Evolutionary conservation across 768 basidiomycete genomes (phyloP), one percentile per base, ranked within the genome.

Genomic region (Lentinula raphanica): DNA sequence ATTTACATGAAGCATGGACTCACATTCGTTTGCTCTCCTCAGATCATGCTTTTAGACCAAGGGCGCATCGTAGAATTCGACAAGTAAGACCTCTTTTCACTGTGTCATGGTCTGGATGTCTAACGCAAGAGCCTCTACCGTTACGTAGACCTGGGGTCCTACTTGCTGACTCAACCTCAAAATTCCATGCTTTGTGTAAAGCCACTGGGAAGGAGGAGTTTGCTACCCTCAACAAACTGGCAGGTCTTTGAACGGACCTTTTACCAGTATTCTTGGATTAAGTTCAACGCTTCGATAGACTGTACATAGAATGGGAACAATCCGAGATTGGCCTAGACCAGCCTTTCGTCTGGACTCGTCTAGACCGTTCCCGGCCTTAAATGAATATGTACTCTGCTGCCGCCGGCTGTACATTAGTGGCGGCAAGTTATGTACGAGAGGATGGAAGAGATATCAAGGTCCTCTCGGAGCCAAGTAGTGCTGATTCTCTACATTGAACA

Each of bases 1-100:
- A 13, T 19, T 40, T 38, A 32, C 15, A 25, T 29, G 5, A 8
- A 3, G 28, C 27, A 17, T 38, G 32, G 12, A 7, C 48, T 51
- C 21, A 21, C 2, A 50, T 25, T 35, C 50, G 54, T 32, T 13
- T 23, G n/a, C n/a, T n/a, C n/a, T n/a, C 28, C 23, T 6, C 44
- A 90, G 89, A 83, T 91, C 42, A 83, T 90, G 81, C 72, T 91
- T 6, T 76, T 94, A 25, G 90, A 92, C 48, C 78, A 89, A 67
- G 92, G 92, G 4, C 79, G 79, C 1, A 90, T 94, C 45, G 78
- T 81, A 4, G 92, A 94, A 65, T 93, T 87, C 64, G 88, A 88
- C 66, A 79, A 69, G 75, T 81, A 59, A 32, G 76, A 66, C 28
- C 19, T 21, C 23, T 17, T 44, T 9, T 44, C 2, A 21, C 21